A percentile compares a stretch with the other conserved stretches of the same genome.
phyloP scores from a whole-genome alignment of 441 rosid genomes.

The Erodium chrysanthum region DNA sequence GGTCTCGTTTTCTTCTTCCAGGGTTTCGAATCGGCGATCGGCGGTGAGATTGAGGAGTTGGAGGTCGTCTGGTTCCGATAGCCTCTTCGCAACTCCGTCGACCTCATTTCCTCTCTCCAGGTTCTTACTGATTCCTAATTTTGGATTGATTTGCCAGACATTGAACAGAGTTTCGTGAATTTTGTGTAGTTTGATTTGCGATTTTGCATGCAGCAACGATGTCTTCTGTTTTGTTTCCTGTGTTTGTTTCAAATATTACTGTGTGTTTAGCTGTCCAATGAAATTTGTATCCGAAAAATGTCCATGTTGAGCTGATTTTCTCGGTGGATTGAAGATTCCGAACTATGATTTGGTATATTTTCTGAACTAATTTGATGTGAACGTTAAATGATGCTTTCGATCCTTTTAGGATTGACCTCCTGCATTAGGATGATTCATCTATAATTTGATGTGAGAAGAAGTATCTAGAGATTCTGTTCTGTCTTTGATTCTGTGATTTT shows the following conservation, averaged over 20 bases:
- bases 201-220: not conserved
- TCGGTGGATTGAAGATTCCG: not conserved
- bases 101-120: constrained; percentile 1
- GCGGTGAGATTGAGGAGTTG: constrained; percentile 2
- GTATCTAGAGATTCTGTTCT: not conserved
- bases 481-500: not conserved
- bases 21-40: not conserved
- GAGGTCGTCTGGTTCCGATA: not conserved
- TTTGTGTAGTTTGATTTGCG: not conserved
- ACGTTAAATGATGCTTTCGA: not conserved
- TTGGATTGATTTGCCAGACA: not conserved
- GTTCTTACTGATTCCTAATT: not conserved
- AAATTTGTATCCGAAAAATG: not conserved
- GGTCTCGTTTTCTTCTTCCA: not conserved
- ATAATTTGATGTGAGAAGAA: not conserved
- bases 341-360: no score
- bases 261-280: not conserved
- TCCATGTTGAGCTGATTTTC: not conserved
- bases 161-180: not conserved
- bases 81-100: not conserved
- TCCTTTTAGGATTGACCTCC: not conserved
- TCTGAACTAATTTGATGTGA: not conserved
- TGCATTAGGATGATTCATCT: not conserved
- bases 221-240: not conserved
- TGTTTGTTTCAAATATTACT: not conserved